A percentile compares a stretch with the other conserved stretches of the same genome.
Evolutionary conservation across 2,329 filamentous ascomycete genomes (phyloP).

Genomic region (Alternaria arbusti): DNA sequence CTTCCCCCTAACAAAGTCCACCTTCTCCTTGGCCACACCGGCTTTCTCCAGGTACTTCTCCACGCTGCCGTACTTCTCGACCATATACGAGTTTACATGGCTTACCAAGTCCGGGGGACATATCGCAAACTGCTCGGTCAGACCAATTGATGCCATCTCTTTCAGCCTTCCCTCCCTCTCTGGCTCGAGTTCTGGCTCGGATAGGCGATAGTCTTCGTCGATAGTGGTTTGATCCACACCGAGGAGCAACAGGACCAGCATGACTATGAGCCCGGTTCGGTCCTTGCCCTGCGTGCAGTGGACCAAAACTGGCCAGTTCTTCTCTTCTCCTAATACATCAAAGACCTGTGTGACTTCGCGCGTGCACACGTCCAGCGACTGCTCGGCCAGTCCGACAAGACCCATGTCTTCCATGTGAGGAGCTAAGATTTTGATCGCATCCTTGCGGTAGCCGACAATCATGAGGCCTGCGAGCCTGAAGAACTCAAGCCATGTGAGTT

Average conservation of each 20-base stretch:
- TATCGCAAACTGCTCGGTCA: slow-evolving; percentile 71
- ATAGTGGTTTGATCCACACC: slow-evolving; percentile 65
- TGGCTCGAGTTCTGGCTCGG: slow-evolving; percentile 63
- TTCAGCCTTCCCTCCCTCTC: slow-evolving; percentile 69
- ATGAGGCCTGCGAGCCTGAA: slow-evolving; percentile 69
- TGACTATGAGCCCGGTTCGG: slow-evolving; percentile 74
- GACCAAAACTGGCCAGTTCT: slow-evolving; percentile 69
- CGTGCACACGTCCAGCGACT: slow-evolving; percentile 72
- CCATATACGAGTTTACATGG: slow-evolving; percentile 64
- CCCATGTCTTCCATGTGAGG: slow-evolving; percentile 74
- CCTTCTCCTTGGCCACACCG: slow-evolving; percentile 55
- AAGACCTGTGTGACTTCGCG: slow-evolving; percentile 65
- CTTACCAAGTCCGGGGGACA: slow-evolving; percentile 70
- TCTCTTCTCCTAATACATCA: slow-evolving; percentile 54
- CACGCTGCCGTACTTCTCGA: slow-evolving; percentile 69
- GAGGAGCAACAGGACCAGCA: slow-evolving; percentile 71
- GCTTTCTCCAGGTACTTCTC: slow-evolving; percentile 68
- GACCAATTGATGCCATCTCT: slow-evolving; percentile 73
- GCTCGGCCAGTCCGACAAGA: slow-evolving; percentile 71
- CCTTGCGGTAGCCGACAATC: slow-evolving; percentile 69
- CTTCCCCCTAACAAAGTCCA: slow-evolving; percentile 42
- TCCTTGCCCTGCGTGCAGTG: slow-evolving; percentile 94
- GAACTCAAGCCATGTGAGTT: slow-evolving; percentile 71
- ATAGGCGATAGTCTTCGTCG: slow-evolving; percentile 73
- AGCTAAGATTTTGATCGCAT: slow-evolving; percentile 73